phyloP scores from a whole-genome alignment of 2,329 filamentous ascomycete species.

The Cercospora sp. region DNA sequence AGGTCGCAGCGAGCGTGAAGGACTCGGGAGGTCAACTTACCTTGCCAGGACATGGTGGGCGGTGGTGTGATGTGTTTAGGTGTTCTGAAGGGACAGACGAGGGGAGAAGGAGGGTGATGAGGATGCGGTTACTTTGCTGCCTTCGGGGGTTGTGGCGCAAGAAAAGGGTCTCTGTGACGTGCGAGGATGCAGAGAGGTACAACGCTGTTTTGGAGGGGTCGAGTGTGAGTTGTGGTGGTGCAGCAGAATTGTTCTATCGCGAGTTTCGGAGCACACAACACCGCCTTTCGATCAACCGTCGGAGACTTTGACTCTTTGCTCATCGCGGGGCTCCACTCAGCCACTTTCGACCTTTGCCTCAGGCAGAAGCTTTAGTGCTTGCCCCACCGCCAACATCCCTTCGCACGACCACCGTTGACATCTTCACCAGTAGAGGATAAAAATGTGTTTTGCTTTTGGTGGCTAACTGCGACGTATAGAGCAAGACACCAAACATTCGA shows the following conservation, averaged over 20 bases:
- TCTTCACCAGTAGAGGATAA: neutral
- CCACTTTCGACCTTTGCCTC: neutral
- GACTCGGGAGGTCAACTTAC: constrained; percentile 44
- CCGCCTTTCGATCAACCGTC: neutral
- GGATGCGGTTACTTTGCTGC: neutral
- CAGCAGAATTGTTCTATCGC: constrained; percentile 1
- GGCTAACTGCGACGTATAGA: neutral
- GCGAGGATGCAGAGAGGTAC: neutral
- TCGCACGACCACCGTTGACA: neutral
- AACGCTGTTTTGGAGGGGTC: neutral
- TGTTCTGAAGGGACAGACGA: constrained; percentile 8
- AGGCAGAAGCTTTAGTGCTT: neutral
- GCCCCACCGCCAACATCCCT: neutral
- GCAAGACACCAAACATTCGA: neutral
- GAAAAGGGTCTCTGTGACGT: neutral
- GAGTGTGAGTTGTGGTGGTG: neutral
- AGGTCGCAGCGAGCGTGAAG: neutral
- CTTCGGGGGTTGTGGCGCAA: neutral
- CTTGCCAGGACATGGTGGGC: constrained; percentile 41
- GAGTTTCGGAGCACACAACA: neutral
- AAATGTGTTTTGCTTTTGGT: neutral
- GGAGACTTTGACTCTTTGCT: neutral
- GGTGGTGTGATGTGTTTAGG: constrained; percentile 7
- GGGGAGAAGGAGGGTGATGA: neutral
- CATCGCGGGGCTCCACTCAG: neutral